These are phyloP conservation scores for Exophiala spinifera DNA, from an alignment of 2,329 filamentous ascomycete species.

Conservation along the genomic window DNA sequence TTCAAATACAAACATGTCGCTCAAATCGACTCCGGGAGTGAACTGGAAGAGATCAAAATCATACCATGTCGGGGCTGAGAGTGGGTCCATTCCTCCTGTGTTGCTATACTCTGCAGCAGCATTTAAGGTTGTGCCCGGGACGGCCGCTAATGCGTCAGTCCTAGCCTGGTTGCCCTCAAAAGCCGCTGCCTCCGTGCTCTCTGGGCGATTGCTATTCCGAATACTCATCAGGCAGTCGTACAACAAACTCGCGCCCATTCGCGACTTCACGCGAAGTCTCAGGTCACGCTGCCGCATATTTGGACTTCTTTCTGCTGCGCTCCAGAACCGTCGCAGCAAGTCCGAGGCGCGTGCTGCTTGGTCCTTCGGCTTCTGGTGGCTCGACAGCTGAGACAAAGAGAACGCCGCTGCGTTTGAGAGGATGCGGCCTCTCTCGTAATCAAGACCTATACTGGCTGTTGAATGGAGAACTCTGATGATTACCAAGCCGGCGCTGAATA, in stretches of 20 bases:
- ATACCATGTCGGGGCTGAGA: too few relatives aligned
- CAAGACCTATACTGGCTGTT: background rate
- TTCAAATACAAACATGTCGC: too few relatives aligned
- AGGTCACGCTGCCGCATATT: background rate
- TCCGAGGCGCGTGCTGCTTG: background rate
- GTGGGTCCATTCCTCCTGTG: too few relatives aligned
- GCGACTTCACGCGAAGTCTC: slow-evolving; percentile 4
- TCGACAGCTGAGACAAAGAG: slow-evolving; percentile 1
- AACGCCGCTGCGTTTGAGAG: slow-evolving; percentile 7
- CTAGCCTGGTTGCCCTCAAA: too few relatives aligned
- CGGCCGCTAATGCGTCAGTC: too few relatives aligned
- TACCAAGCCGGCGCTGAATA: slow-evolving; percentile 1
- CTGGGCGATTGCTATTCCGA: background rate
- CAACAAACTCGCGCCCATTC: slow-evolving; percentile 3
- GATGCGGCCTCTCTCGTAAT: background rate
- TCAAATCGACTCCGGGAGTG: too few relatives aligned
- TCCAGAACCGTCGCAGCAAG: slow-evolving; percentile 5
- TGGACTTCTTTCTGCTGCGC: background rate
- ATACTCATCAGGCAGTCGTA: slow-evolving; percentile 4
- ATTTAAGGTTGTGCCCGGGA: too few relatives aligned
- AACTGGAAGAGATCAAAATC: too few relatives aligned
- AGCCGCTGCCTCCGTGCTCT: too few relatives aligned
- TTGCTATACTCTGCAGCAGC: too few relatives aligned
- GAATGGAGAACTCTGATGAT: slow-evolving; percentile 4
- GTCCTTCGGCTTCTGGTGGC: background rate